Percentiles rank a stretch among this genome's conserved stretches.
These are phyloP conservation scores for Trichoderma reesei DNA, from an alignment of 495 filamentous ascomycete genomes.

Conservation along the genomic window DNA sequence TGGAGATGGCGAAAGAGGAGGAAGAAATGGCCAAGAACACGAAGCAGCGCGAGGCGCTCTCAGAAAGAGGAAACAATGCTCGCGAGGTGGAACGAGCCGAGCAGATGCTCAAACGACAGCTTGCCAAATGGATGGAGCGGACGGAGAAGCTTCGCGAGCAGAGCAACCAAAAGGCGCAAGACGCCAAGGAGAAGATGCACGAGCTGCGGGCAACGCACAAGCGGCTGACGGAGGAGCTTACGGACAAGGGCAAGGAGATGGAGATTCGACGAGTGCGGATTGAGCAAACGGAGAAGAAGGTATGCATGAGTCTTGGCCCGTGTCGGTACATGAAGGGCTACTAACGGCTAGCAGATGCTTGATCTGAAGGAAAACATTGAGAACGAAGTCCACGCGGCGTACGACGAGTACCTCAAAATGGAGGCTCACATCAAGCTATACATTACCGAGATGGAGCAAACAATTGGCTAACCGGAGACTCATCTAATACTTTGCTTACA, in stretches of 20 bases:
- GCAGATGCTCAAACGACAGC: conserved; percentile 68
- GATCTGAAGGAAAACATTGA: conserved; percentile 97
- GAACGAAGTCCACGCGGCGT: conserved; percentile 73
- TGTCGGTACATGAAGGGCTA: neutral
- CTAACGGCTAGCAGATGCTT: conserved; percentile 63
- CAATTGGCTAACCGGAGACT: conserved; percentile 38
- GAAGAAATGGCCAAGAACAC: conserved; percentile 72
- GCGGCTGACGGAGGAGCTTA: conserved; percentile 71
- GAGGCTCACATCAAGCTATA: conserved; percentile 95
- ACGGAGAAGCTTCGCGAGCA: conserved; percentile 70
- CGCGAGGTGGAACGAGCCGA: conserved; percentile 85
- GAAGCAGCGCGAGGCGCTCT: conserved; percentile 74
- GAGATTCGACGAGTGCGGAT: conserved; percentile 83
- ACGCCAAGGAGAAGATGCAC: conserved; percentile 81
- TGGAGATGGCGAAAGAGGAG: conserved; percentile 79
- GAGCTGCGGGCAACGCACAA: conserved; percentile 73
- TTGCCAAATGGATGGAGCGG: conserved; percentile 71
- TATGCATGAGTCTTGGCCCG: conserved; percentile 28
- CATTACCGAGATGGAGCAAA: conserved; percentile 97
- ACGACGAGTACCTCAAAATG: conserved; percentile 91
- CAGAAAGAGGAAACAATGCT: conserved; percentile 77
- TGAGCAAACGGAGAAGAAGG: conserved; percentile 98
- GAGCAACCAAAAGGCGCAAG: conserved; percentile 68
- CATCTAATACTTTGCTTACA: neutral
- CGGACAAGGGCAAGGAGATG: conserved; percentile 79